phyloP scores from a whole-genome alignment of 1,284 basidiomycete species.

The Boletellus sp. region DNA sequence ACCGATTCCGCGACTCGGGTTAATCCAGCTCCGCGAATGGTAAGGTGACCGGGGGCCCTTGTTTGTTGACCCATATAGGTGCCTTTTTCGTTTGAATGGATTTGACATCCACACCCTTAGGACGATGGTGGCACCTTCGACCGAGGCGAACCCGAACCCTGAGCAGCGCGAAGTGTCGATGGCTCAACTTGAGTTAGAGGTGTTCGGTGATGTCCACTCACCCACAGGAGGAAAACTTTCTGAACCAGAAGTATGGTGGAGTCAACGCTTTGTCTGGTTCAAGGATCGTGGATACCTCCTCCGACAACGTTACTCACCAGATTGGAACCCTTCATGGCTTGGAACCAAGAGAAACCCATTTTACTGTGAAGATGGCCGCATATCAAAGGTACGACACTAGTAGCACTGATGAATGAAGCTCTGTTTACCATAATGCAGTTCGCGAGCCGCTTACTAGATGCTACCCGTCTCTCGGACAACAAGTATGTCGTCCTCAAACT shows the following conservation, averaged over 20 bases:
- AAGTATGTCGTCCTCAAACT: constrained; percentile 31
- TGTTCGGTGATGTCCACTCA: too few relatives aligned
- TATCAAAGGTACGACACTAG: constrained; percentile 5
- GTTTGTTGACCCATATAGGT: too few relatives aligned
- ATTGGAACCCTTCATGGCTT: constrained; percentile 37
- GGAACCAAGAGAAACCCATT: constrained; percentile 3
- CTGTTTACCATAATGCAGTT: not conserved
- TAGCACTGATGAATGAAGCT: constrained; percentile 2
- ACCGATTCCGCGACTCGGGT: too few relatives aligned
- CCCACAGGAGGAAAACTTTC: too few relatives aligned
- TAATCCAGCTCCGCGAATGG: too few relatives aligned
- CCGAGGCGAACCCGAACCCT: too few relatives aligned
- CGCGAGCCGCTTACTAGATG: not conserved
- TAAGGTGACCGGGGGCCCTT: too few relatives aligned
- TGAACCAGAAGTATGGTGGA: not conserved
- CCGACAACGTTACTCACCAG: constrained; percentile 33
- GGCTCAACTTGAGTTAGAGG: too few relatives aligned
- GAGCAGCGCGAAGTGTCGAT: too few relatives aligned
- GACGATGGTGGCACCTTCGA: too few relatives aligned
- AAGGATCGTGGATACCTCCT: constrained; percentile 12
- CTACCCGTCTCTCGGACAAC: constrained; percentile 28
- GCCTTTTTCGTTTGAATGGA: too few relatives aligned
- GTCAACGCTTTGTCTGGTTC: not conserved
- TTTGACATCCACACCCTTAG: too few relatives aligned
- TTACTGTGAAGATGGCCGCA: constrained; percentile 8